These are phyloP conservation scores for Chaetomidium leptoderma DNA, from an alignment of 495 filamentous ascomycete genomes.

Conservation along the genomic window DNA sequence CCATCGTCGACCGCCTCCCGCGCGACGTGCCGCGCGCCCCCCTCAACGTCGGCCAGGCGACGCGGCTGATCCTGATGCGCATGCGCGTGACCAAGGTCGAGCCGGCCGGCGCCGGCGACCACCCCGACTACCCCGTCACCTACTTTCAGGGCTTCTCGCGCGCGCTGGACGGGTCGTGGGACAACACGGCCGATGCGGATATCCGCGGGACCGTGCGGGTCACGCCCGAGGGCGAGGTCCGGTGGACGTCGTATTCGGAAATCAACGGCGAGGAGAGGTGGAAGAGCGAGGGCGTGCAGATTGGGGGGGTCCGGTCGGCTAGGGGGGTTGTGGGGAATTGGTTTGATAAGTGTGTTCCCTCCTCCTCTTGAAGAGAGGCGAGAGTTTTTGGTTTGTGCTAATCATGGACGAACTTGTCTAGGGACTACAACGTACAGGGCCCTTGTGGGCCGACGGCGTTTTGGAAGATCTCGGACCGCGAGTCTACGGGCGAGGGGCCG, in stretches of 20 bases:
- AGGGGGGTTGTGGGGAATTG: slow-evolving; percentile 60
- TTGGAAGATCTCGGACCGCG: slow-evolving; percentile 58
- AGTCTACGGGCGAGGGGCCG: slow-evolving; percentile 20
- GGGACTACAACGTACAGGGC: slow-evolving; percentile 55
- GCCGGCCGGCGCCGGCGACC: slow-evolving; percentile 43
- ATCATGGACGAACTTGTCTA: slow-evolving; percentile 13
- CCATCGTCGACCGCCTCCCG: slow-evolving; percentile 25
- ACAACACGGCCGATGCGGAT: slow-evolving; percentile 57
- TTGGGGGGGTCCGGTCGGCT: slow-evolving; percentile 54
- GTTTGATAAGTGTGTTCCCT: slow-evolving; percentile 56
- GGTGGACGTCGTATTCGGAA: slow-evolving; percentile 62
- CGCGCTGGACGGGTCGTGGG: slow-evolving; percentile 52
- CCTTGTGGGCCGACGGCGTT: slow-evolving; percentile 63
- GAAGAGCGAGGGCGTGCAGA: slow-evolving; percentile 62
- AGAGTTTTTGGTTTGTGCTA: background rate
- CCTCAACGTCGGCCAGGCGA: slow-evolving; percentile 54
- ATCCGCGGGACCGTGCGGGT: slow-evolving; percentile 50
- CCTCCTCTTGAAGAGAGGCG: background rate
- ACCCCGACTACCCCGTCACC: slow-evolving; percentile 51
- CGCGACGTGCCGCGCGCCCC: slow-evolving; percentile 44
- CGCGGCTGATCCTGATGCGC: slow-evolving; percentile 60
- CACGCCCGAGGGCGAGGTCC: slow-evolving; percentile 59
- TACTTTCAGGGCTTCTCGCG: slow-evolving; percentile 54
- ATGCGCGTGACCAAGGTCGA: slow-evolving; percentile 51
- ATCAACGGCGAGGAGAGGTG: slow-evolving; percentile 59